These are phyloP conservation scores for Cadophora luteo-olivacea DNA, from an alignment of 2,329 filamentous ascomycete species.

Conservation along the genomic window DNA sequence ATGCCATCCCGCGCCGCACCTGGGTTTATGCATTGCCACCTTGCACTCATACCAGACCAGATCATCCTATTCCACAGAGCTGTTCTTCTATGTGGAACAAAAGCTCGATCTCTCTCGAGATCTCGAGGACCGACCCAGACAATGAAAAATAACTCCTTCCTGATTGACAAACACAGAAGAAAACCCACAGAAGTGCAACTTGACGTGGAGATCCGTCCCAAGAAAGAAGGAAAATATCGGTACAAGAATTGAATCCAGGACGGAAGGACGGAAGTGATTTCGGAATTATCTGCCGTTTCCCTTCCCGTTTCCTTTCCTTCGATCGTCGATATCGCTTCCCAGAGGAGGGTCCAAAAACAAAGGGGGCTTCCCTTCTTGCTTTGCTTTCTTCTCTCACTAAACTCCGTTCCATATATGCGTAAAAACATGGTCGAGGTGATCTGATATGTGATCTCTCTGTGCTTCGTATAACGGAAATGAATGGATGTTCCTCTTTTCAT, in stretches of 20 bases:
- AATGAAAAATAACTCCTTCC: conserved; percentile 33
- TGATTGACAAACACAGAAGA: conserved; percentile 25
- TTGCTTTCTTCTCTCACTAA: conserved; percentile 25
- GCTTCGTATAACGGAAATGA: conserved; percentile 31
- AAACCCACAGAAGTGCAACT: conserved; percentile 17
- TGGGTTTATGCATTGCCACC: conserved; percentile 21
- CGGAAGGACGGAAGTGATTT: background rate
- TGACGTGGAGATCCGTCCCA: background rate
- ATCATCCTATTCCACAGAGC: background rate
- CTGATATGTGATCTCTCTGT: conserved; percentile 25
- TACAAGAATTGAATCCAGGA: conserved; percentile 37
- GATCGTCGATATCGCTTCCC: conserved; percentile 33
- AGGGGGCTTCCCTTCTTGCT: conserved; percentile 18
- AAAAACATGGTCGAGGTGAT: conserved; percentile 38
- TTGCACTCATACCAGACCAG: background rate
- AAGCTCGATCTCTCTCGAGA: background rate
- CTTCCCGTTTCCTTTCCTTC: conserved; percentile 21
- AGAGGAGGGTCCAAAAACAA: conserved; percentile 26
- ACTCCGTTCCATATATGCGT: conserved; percentile 46
- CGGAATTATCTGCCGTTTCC: background rate
- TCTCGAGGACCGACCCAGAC: background rate
- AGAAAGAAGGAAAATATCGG: conserved; percentile 26
- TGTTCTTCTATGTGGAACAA: background rate
- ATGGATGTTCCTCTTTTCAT: conserved; percentile 20
- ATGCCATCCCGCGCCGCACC: background rate